Base-by-base conservation (phyloP, 148 eudicot genomes). In the Chenopodium suecicum region DNA sequence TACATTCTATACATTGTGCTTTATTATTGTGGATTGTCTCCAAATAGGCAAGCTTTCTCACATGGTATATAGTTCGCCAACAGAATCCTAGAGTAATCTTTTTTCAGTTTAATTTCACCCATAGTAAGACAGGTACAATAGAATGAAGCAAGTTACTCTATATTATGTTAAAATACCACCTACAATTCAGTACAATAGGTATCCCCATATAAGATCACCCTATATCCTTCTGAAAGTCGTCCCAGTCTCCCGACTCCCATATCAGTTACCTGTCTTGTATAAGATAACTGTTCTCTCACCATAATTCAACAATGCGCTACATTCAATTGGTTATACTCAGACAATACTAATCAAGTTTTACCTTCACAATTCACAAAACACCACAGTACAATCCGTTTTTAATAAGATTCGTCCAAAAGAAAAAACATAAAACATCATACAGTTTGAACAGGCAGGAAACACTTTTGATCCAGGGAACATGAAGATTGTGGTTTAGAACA, bases 1-100 rank as follows among this genome's bases (percentile, higher is more conserved):
- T 81, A 85, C 44, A 64, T 66, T 73, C 34, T 67, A 44, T 25
- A 69, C 12, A 78, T 52, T 52, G 12, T 52, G 56, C 56, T 10
- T 52, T 52, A 52, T 52, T 52, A 41, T 14, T 52, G 72, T 13
- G 19, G 71, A 50, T 47, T 73, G n/a, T 14, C 65, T 63, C 29
- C 73, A 65, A 66, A 34, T 19, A 66, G 56, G 44, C 27, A 17
- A 73, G 71, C 70, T 70, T 41, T 77, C 32, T 62, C 48, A 64
- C 17, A 58, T 62, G 70, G 50, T 72, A 58, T 44, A 23, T 7
- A 20, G 29, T 41, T 41, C 20, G 9, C 11, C 17, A 46, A 80
- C 2, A 14, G 1, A 54, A 2, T 37, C 34, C 4, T 22, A 14
- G 31, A 48, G 12, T 4, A 58, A n/a, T 74, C 23, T 34, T 34